Percentiles rank a stretch among this genome's conserved stretches.
Conservation (phyloP, 1,284 basidiomycete species). For the Mycena sp. region DNA sequence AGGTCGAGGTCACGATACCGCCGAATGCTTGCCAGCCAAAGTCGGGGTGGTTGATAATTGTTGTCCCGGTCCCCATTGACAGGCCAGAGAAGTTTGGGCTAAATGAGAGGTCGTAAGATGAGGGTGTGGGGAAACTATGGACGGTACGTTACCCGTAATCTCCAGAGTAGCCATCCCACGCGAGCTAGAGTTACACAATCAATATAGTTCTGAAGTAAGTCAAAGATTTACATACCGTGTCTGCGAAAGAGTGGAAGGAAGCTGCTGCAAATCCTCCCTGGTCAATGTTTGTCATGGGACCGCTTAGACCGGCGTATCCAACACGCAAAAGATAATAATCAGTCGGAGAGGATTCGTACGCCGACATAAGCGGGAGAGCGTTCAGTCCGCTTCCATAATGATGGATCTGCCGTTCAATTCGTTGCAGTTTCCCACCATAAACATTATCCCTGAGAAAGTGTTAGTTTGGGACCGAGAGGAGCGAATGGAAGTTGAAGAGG, state of each 20-base stretch:
- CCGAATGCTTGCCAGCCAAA: conserved; percentile 74
- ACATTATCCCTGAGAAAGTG: conserved; percentile 58
- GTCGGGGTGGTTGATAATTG: conserved; percentile 61
- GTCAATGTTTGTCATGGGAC: conserved; percentile 65
- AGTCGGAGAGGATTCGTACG: conserved; percentile 57
- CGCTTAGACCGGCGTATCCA: conserved; percentile 62
- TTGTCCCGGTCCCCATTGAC: conserved; percentile 62
- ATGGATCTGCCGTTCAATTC: conserved; percentile 67
- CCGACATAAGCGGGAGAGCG: conserved; percentile 61
- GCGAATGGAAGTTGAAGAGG: no score
- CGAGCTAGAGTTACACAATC: conserved; percentile 39
- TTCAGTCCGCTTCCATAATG: conserved; percentile 70
- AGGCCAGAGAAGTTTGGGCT: conserved; percentile 65
- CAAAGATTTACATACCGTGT: conserved; percentile 44
- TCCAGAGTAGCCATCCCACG: conserved; percentile 68
- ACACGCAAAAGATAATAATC: conserved; percentile 64
- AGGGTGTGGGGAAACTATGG: not conserved
- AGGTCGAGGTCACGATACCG: conserved; percentile 54
- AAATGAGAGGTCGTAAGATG: no score
- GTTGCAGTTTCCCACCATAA: conserved; percentile 64
- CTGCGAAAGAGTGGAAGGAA: conserved; percentile 67
- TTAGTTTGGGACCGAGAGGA: no score
- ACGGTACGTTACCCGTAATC: conserved; percentile 65
- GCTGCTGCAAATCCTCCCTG: conserved; percentile 64
- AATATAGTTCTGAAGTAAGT: not conserved